Conservation (phyloP, 352 stramenopile genomes). For the Hyaloperonospora arabidopsidis region DNA sequence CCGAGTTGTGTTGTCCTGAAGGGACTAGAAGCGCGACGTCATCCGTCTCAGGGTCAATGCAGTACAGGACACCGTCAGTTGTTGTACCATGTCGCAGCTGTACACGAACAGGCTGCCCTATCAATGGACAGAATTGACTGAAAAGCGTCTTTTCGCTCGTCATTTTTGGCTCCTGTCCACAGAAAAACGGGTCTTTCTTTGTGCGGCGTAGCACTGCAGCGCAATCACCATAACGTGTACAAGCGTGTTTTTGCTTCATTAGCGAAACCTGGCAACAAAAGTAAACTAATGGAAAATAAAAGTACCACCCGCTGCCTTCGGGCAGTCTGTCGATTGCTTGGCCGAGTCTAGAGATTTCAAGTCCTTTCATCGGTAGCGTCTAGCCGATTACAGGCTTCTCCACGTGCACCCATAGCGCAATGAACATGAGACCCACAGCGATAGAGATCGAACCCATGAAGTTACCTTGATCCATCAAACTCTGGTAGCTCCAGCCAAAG, state of each 20-base stretch:
- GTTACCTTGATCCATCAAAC: constrained; percentile 83
- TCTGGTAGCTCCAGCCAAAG: constrained; percentile 85
- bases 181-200: constrained; percentile 1
- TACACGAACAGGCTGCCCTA: constrained; percentile 33
- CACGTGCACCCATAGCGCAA: constrained; percentile 77
- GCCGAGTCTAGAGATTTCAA: constrained; percentile 15
- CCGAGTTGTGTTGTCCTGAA: background rate
- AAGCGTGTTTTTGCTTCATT: constrained; percentile 8
- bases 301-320: constrained; percentile 12
- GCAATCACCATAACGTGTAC: constrained; percentile 3
- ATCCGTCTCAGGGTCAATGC: constrained; percentile 48
- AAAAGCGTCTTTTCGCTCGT: constrained; percentile 24
- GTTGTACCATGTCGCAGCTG: constrained; percentile 31
- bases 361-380: constrained; percentile 1
- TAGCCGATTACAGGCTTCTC: constrained; percentile 44
- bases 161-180: constrained; percentile 17
- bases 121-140: constrained; percentile 19
- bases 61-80: constrained; percentile 39
- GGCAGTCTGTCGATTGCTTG: constrained; percentile 2
- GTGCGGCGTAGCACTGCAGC: background rate
- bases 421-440: constrained; percentile 73
- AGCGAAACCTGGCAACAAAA: constrained; percentile 24
- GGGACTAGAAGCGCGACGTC: constrained; percentile 37
- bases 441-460: constrained; percentile 79
- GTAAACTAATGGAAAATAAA: constrained; percentile 31